Base-by-base conservation (phyloP, 306 rosid genomes). In the Lagenaria siceraria region DNA sequence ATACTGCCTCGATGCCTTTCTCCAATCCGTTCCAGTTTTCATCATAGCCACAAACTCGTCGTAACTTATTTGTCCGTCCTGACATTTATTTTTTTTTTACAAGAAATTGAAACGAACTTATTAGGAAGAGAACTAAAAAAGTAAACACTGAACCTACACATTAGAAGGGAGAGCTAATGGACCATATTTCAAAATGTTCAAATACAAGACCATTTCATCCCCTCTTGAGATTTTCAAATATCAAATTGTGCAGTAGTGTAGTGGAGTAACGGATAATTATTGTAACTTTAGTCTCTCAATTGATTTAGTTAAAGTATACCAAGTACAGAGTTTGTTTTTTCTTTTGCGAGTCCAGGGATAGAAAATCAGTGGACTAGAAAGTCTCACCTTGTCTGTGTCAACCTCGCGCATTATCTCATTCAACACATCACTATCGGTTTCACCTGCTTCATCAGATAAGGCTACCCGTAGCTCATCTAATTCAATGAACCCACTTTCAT, bases 21-120 rank as follows among this genome's bases (percentile, higher is more conserved):
- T 91, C 99, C 99, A 96, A 81, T 96, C 99, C 0, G 99, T 96
- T 81, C 99, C 99, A 2, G 99, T 87, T 84, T 96, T 96, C 99
- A 96, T 96, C 99, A 96, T 96, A 13, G 96, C 96, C 49, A 92
- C 88, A 79, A 96, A 96, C 86, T 96, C 99, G 7, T 92, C 98
- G n/a, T 87, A 89, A 78, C 99, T 92, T 78, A 96, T 88, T 49
- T 87, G 89, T 33, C 96, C 97, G 74, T 96, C 99, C 99, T 96
- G 87, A 58, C 51, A 48, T 62, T 15, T 51, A 77, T 61, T 22
- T 11, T 33, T 11, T 33, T 77, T 31, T 54, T n/a, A 1, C 8
- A 54, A 62, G 51, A 52, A 25, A 21, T 18, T 75, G 63, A 48
- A 48, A 5, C n/a, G 10, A 77, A 31, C 12, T 27, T 48, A 29